Evolutionary conservation across 2,329 filamentous ascomycete species (phyloP).

Genomic region (Ustilaginoidea virens): DNA sequence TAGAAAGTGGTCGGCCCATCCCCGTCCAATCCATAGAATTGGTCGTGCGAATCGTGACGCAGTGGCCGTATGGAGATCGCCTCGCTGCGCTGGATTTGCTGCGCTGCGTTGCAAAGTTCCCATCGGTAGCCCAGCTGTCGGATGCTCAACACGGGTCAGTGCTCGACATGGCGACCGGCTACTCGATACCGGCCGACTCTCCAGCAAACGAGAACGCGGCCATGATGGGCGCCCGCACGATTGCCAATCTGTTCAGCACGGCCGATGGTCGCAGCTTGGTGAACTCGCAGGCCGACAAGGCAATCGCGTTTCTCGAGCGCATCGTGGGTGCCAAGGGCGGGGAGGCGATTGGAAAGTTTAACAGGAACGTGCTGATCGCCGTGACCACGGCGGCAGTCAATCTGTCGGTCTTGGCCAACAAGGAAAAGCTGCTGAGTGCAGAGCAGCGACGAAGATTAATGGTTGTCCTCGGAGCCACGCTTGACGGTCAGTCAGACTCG

Average conservation of each 20-base stretch:
- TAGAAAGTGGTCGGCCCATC: constrained; percentile 42
- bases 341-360: constrained; percentile 36
- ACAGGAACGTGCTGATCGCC: constrained; percentile 72
- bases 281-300: constrained; percentile 39
- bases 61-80: constrained; percentile 68
- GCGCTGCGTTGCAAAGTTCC: constrained; percentile 60
- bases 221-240: constrained; percentile 71
- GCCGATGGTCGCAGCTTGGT: constrained; percentile 52
- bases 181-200: constrained; percentile 29
- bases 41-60: constrained; percentile 55
- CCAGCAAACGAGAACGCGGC: constrained; percentile 60
- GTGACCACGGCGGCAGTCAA: constrained; percentile 75
- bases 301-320: constrained; percentile 47
- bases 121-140: constrained; percentile 46
- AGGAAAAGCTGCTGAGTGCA: constrained; percentile 22
- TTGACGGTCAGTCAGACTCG: constrained; percentile 54
- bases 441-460: constrained; percentile 30
- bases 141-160: constrained; percentile 40
- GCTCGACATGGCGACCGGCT: constrained; percentile 35
- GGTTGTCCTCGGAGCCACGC: constrained; percentile 44
- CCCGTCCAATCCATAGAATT: constrained; percentile 41
- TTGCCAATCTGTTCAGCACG: constrained; percentile 74
- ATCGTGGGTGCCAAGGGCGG: constrained; percentile 36
- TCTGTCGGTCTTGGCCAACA: constrained; percentile 54
- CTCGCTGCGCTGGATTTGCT: constrained; percentile 77